Conservation (phyloP, 2,329 filamentous ascomycete species). For the Sphaerulina vaccinii region DNA sequence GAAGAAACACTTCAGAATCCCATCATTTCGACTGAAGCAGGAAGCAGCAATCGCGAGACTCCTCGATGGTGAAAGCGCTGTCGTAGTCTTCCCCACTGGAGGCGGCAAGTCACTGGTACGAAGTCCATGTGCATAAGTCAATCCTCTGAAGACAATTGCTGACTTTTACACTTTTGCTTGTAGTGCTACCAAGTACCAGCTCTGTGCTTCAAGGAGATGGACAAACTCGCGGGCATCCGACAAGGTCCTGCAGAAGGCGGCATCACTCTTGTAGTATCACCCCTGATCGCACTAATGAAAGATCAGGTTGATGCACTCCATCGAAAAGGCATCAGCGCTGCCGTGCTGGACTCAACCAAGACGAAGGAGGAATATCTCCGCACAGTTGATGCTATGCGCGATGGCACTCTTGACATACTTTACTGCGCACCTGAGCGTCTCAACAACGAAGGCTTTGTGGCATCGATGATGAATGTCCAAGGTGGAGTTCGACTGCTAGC, state of each 20-base stretch:
- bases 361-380: slow-evolving; percentile 41
- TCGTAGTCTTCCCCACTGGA: slow-evolving; percentile 45
- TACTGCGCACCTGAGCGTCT: slow-evolving; percentile 61
- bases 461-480: slow-evolving; percentile 54
- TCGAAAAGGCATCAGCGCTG: slow-evolving; percentile 52
- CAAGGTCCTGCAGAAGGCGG: slow-evolving; percentile 42
- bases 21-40: slow-evolving; percentile 48
- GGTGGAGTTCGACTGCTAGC: slow-evolving; percentile 59
- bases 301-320: slow-evolving; percentile 59
- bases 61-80: slow-evolving; percentile 45
- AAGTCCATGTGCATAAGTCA: too few relatives aligned
- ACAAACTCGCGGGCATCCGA: slow-evolving; percentile 34
- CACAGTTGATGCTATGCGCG: slow-evolving; percentile 48
- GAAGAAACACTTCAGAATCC: slow-evolving; percentile 43
- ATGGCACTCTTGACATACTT: slow-evolving; percentile 53
- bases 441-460: slow-evolving; percentile 61
- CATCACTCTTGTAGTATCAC: slow-evolving; percentile 58
- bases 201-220: slow-evolving; percentile 44
- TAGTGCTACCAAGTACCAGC: slow-evolving; percentile 48
- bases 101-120: slow-evolving; percentile 43
- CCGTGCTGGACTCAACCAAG: slow-evolving; percentile 58
- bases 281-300: slow-evolving; percentile 60
- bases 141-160: too few relatives aligned
- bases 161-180: too few relatives aligned
- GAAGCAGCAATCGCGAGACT: slow-evolving; percentile 46